phyloP scores from a whole-genome alignment of 2,329 filamentous ascomycete species.

The Fusarium temperatum region DNA sequence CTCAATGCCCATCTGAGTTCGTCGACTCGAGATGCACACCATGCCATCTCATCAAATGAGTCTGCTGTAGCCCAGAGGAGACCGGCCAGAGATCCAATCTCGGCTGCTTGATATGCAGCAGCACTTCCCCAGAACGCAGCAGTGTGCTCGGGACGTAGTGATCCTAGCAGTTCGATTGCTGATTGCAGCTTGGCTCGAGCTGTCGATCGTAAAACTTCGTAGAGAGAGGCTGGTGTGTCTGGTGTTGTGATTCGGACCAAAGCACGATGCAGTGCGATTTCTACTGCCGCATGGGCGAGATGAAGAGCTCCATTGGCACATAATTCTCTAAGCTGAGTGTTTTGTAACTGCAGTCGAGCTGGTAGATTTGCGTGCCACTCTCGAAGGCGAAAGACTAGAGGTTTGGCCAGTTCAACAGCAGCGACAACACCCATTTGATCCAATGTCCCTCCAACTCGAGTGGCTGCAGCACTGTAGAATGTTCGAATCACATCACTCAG shows the following conservation, averaged over 20 bases:
- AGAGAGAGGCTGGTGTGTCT: slow-evolving; percentile 43
- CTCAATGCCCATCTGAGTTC: slow-evolving; percentile 55
- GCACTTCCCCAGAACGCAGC: slow-evolving; percentile 58
- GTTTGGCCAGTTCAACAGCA: slow-evolving; percentile 47
- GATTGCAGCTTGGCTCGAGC: slow-evolving; percentile 52
- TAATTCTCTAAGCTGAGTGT: slow-evolving; percentile 51
- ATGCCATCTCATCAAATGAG: slow-evolving; percentile 50
- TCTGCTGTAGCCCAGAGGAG: slow-evolving; percentile 53
- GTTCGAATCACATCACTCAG: slow-evolving; percentile 60
- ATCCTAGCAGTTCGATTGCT: slow-evolving; percentile 53
- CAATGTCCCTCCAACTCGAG: slow-evolving; percentile 41
- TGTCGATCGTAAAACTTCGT: slow-evolving; percentile 48
- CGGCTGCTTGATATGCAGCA: slow-evolving; percentile 54
- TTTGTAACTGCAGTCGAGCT: slow-evolving; percentile 55
- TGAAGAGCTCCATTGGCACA: slow-evolving; percentile 57
- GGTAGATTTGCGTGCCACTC: slow-evolving; percentile 59
- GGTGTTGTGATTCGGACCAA: slow-evolving; percentile 56
- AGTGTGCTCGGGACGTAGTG: slow-evolving; percentile 55
- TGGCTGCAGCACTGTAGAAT: slow-evolving; percentile 55
- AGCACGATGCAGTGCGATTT: slow-evolving; percentile 60
- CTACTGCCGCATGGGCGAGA: slow-evolving; percentile 60
- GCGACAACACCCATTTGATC: slow-evolving; percentile 47
- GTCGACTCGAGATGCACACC: slow-evolving; percentile 51
- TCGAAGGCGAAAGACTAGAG: slow-evolving; percentile 46
- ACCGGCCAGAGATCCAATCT: slow-evolving; percentile 53